phyloP scores from a whole-genome alignment of 2,329 filamentous ascomycete species.

The Colletotrichum lentis region DNA sequence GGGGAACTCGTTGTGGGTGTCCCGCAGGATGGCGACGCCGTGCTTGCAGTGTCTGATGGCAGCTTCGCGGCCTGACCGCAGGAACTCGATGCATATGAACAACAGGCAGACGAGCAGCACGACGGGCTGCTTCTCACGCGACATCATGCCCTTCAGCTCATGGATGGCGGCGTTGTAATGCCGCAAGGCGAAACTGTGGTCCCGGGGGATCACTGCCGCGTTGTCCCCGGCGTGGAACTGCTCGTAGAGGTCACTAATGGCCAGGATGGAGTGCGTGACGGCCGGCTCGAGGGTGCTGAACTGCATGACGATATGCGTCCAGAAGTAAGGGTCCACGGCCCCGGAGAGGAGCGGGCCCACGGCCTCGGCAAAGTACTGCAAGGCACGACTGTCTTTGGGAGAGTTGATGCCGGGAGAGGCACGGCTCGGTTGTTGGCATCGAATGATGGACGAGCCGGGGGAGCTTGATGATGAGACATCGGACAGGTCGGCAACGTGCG shows the following conservation, averaged over 20 bases:
- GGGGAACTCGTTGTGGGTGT: conserved; percentile 24
- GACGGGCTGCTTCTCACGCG: conserved; percentile 38
- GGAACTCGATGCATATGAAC: conserved; percentile 64
- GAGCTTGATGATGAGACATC: conserved; percentile 33
- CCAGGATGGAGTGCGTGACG: conserved; percentile 59
- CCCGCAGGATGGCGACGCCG: conserved; percentile 27
- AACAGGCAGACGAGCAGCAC: conserved; percentile 58
- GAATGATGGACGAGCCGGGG: conserved; percentile 33
- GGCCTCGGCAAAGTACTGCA: conserved; percentile 47
- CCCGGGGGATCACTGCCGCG: background rate
- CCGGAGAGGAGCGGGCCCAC: conserved; percentile 49
- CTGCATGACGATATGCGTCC: conserved; percentile 56
- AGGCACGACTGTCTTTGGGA: conserved; percentile 40
- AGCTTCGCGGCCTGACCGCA: conserved; percentile 44
- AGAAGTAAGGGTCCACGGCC: conserved; percentile 56
- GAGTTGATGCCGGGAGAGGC: conserved; percentile 34
- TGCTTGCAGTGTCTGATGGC: conserved; percentile 34
- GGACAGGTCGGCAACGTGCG: conserved; percentile 38
- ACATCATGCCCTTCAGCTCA: conserved; percentile 51
- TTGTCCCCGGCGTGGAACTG: conserved; percentile 31
- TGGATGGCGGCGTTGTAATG: conserved; percentile 61
- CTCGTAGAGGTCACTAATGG: conserved; percentile 59
- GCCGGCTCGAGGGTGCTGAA: conserved; percentile 55
- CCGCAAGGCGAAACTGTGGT: conserved; percentile 49
- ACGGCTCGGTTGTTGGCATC: conserved; percentile 25